phyloP scores from a whole-genome alignment of 2,329 filamentous ascomycete species.

The Diaporthe citrichinensis region DNA sequence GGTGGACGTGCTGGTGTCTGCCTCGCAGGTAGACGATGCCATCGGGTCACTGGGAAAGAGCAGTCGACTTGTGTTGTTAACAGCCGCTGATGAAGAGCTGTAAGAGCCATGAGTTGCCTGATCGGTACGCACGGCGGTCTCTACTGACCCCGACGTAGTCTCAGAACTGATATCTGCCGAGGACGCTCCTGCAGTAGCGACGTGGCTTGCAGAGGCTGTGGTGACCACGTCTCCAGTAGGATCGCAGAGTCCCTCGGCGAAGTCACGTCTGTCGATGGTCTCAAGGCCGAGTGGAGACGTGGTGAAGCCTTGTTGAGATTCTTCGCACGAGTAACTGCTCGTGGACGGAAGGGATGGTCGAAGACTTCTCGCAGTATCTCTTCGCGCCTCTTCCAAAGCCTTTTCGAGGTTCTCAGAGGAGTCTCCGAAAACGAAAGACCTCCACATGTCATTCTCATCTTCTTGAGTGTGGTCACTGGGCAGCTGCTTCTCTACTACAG shows the following conservation, averaged over 20 bases:
- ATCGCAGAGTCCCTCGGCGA: neutral
- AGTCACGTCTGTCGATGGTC: constrained; percentile 1
- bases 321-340: constrained; percentile 27
- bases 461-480: neutral
- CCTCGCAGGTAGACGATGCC: neutral
- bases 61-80: neutral
- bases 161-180: constrained; percentile 7
- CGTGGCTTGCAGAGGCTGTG: constrained; percentile 37
- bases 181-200: constrained; percentile 28
- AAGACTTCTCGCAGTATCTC: constrained; percentile 42
- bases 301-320: constrained; percentile 36
- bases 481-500: neutral
- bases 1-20: neutral
- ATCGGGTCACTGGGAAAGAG: neutral
- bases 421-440: constrained; percentile 46
- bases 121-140: constrained; percentile 14
- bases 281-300: neutral
- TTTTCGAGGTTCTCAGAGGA: constrained; percentile 37
- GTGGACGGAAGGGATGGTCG: constrained; percentile 40
- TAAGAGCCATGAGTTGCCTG: constrained; percentile 31
- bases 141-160: neutral
- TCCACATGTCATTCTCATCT: constrained; percentile 47
- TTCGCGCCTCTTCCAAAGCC: constrained; percentile 44
- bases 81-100: neutral
- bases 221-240: neutral